Base-by-base conservation (phyloP, 2,329 filamentous ascomycete species). In the Cadophora sp. region DNA sequence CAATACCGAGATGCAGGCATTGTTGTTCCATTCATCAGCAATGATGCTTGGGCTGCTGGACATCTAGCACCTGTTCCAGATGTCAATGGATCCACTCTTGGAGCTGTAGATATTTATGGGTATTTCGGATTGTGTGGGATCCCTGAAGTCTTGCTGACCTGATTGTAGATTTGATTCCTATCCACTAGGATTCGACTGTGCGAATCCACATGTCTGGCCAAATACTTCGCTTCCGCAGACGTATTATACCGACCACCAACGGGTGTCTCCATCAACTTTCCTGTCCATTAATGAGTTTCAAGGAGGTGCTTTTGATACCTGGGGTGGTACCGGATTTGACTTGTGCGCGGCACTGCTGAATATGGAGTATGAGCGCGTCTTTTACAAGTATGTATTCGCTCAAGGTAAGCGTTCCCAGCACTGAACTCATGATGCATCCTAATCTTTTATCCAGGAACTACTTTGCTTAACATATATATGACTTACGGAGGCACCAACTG, bases 401-500 rank as follows among this genome's bases (percentile, higher is more conserved):
- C 43, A 46, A 46, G 43, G 43, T 46, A 46, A 46, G 4, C 4
- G 19, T 46, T n/a, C 19, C 43, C 43, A 46, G 5, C 8, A 22
- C 4, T 22, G 8, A 5, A n/a, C 22, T 22, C 43, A 46, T 46
- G 11, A n/a, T 11, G 43, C 43, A n/a, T 46, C 43, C 43, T 19
- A 34, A 59, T 58, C 16, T 85, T 88, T 50, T 86, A 86, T 46
- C 87, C 89, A 24, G 88, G 88, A 0, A 84, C 89, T 2, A 88
- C 85, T 0, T 87, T 94, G 9, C 82, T 92, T 66, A 93, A 89
- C 73, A 75, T 92, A 1, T 93, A 93, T 77, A 93, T 93, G 92
- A 87, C 87, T 78, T 94, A 85, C 70, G 92, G 92, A 19, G 92
- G 92, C 6, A 93, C 92, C 0, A 94, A 94, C 77, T 94, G 91